Base-by-base conservation (phyloP, 495 filamentous ascomycete species). In the Aspergillus nanangensis region DNA sequence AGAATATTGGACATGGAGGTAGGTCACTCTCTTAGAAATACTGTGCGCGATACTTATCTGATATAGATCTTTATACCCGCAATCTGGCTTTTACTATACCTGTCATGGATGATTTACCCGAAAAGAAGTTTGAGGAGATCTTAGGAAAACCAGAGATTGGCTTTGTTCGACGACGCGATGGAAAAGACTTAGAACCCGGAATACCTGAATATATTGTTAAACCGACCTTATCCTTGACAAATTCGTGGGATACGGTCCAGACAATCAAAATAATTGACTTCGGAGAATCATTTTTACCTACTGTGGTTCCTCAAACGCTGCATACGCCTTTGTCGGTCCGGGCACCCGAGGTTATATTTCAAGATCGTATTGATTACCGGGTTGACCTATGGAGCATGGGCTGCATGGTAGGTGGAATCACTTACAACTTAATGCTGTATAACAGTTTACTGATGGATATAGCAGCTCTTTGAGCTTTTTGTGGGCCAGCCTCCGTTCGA, bases 61-160 rank as follows among this genome's bases (percentile, higher is more conserved):
- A n/a, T n/a, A n/a, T n/a, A n/a, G 74, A 74, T 51, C 52, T 76
- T 8, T 68, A 74, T 48, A 69, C 72, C 23, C 66, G 70, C 36
- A 79, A 79, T 50, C 52, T 78, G 19, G 62, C 65, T 27, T 74
- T 76, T 39, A 52, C 53, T 8, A 48, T 61, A n/a, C 52, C 55
- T 37, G 34, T 15, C 20, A 38, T 68, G 23, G 27, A 52, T 3
- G 38, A 56, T 20, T 2, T 61, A 37, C 25, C 58, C 1, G 60
- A 68, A 49, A 42, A 58, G 4, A 41, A 50, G 21, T 56, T 72
- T 27, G 54, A 63, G 35, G 44, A 68, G 45, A 52, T 65, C 25
- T 34, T 70, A 47, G 66, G 66, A 33, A 48, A 53, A 15, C 70
- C 72, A 38, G 58, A 73, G 46, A 52, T 51, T 25, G 64, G 63